Evolutionary conservation across 805 yeast genomes (phyloP).

Genomic region (Zygosaccharomyces bisporus): DNA sequence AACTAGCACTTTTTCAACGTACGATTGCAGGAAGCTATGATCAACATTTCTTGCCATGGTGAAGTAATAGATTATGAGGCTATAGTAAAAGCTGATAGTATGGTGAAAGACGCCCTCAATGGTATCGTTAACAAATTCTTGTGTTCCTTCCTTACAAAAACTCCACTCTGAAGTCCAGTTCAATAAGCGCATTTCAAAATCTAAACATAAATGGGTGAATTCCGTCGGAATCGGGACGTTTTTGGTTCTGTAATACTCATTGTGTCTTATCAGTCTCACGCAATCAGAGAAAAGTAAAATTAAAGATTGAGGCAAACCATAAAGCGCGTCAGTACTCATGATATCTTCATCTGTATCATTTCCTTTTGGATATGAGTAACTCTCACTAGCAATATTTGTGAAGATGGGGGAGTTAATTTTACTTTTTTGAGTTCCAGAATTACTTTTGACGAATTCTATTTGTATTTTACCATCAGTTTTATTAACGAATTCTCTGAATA

Average conservation of each 20-base stretch:
- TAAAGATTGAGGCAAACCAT: conserved; percentile 80
- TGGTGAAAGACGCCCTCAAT: conserved; percentile 78
- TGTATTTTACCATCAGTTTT: conserved; percentile 45
- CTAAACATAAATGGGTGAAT: conserved; percentile 24
- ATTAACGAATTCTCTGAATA: conserved; percentile 38
- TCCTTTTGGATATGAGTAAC: conserved; percentile 31
- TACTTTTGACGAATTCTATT: conserved; percentile 37
- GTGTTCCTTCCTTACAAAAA: conserved; percentile 37
- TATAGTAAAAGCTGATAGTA: conserved; percentile 72
- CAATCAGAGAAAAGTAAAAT: conserved; percentile 69
- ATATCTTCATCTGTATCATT: conserved; percentile 50
- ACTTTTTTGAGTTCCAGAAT: background rate
- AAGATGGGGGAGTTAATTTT: conserved; percentile 35
- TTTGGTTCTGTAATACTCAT: conserved; percentile 43
- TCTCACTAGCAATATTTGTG: conserved; percentile 41
- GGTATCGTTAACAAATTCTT: conserved; percentile 31
- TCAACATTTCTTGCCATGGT: conserved; percentile 55
- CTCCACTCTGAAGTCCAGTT: conserved; percentile 79
- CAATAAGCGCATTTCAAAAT: conserved; percentile 48
- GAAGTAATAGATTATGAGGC: conserved; percentile 65
- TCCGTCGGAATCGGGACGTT: conserved; percentile 24
- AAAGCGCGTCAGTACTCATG: conserved; percentile 72
- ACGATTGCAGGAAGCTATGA: conserved; percentile 55
- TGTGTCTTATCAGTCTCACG: conserved; percentile 61
- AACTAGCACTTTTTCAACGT: conserved; percentile 56